Evolutionary conservation across 352 stramenopile species (phyloP), one percentile per base, ranked within the genome.

Genomic region (Phytophthora aleatoria): DNA sequence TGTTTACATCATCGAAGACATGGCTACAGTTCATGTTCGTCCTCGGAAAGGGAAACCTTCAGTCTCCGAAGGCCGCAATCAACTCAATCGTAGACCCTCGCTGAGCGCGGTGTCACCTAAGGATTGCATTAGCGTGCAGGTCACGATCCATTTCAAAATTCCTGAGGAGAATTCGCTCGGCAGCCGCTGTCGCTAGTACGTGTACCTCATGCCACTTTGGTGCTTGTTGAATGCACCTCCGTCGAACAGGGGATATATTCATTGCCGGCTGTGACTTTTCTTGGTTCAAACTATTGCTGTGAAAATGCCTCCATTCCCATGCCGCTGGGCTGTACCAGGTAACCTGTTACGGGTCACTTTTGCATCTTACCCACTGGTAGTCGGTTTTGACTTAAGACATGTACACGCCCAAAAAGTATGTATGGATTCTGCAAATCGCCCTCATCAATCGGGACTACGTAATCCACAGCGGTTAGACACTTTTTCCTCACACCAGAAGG

Each of bases 391-490:
- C 61, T 69, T 60, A 56, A 36, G 9, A 56, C 49, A 48, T 61
- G 56, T 61, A 70, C 49, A 56, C 9, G 15, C n/a, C 27, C 13
- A 35, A 57, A 51, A 57, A 27, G 35, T 57, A 51, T 48, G 11
- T 50, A 54, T 47, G 33, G 38, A 43, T 56, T 2, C 16, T 52
- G 43, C 62, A 65, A 58, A 70, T 61, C 50, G 15, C 13, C 11
- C 31, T 54, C 52, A 56, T 54, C 52, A 56, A 52, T 56, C 33
- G 4, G n/a, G 63, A 36, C 49, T 71, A 62, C 57, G 63, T 58
- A 71, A 71, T 67, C 63, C 9, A 10, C 1, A 67, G 50, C 57
- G 50, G 57, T 67, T 67, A 67, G 44, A 54, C 56, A 44, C 35
- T 12, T 60, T 61, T 57, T 31, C n/a, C 39, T 67, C 52, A 47